Evolutionary conservation across 805 yeast species (phyloP).

Genomic region (Cyberlindnera misumaiensis): DNA sequence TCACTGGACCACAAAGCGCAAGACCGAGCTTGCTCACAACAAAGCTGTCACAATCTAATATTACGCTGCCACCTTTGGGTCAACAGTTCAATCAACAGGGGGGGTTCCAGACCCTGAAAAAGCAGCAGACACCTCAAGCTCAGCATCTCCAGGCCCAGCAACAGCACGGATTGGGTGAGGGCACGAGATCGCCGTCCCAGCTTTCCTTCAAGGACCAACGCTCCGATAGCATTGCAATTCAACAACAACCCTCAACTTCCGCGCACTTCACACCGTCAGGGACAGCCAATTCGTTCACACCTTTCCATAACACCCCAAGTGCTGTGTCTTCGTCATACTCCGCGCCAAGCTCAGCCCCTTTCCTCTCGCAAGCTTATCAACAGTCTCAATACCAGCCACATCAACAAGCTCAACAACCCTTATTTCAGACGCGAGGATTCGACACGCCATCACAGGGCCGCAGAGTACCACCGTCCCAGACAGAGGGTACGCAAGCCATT

Average conservation of each 20-base stretch:
- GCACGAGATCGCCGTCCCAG: background rate
- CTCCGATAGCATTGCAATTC: constrained; percentile 21
- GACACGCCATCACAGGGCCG: constrained; percentile 1
- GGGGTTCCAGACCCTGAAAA: constrained; percentile 6
- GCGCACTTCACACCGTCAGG: constrained; percentile 23
- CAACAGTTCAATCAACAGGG: constrained; percentile 5
- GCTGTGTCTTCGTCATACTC: constrained; percentile 41
- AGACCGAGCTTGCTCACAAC: constrained; percentile 26
- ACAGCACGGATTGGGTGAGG: background rate
- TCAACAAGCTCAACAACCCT: constrained; percentile 4
- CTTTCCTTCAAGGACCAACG: constrained; percentile 2
- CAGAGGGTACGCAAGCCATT: constrained; percentile 1
- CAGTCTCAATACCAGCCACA: constrained; percentile 23
- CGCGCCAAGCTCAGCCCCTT: constrained; percentile 23
- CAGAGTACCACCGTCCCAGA: constrained; percentile 6
- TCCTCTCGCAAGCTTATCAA: constrained; percentile 2
- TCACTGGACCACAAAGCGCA: constrained; percentile 7
- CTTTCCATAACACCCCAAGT: constrained; percentile 41
- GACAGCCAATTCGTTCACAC: constrained; percentile 23
- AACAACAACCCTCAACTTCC: constrained; percentile 22
- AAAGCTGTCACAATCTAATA: constrained; percentile 19
- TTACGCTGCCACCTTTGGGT: constrained; percentile 7
- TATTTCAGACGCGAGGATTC: constrained; percentile 17
- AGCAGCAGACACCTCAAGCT: background rate
- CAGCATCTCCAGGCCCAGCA: no score